These are phyloP conservation scores for Meira miltonrushii DNA, from an alignment of 1,284 basidiomycete species.

Conservation along the genomic window DNA sequence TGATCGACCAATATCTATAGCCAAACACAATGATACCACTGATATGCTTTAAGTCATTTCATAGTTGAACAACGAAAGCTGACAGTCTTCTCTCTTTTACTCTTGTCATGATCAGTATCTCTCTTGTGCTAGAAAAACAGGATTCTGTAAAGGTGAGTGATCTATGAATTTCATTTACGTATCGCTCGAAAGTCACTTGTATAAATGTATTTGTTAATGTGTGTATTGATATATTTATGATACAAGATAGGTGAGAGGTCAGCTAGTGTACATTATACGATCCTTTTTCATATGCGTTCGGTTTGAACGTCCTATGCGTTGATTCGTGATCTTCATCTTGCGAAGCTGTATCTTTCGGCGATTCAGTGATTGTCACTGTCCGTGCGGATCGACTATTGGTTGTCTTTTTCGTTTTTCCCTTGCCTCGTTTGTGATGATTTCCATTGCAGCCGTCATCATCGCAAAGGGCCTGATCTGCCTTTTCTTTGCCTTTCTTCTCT, in stretches of 20 bases:
- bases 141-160: too few relatives aligned
- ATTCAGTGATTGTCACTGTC: constrained; percentile 9
- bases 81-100: too few relatives aligned
- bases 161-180: too few relatives aligned
- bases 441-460: neutral
- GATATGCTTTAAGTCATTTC: neutral
- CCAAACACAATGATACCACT: constrained; percentile 3
- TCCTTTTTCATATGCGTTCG: neutral
- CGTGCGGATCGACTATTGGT: neutral
- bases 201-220: too few relatives aligned
- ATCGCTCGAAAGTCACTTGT: too few relatives aligned
- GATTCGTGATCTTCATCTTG: neutral
- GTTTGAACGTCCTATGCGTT: neutral
- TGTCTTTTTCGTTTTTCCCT: neutral
- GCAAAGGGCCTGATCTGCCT: neutral
- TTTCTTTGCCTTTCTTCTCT: constrained; percentile 4
- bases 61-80: too few relatives aligned
- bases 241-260: too few relatives aligned
- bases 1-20: constrained; percentile 7
- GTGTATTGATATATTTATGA: too few relatives aligned
- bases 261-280: too few relatives aligned
- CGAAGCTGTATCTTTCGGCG: neutral
- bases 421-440: neutral
- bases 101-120: too few relatives aligned
- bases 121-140: too few relatives aligned